Evolutionary conservation across 805 yeast genomes (phyloP).

Genomic region (Cyberlindnera maritima): DNA sequence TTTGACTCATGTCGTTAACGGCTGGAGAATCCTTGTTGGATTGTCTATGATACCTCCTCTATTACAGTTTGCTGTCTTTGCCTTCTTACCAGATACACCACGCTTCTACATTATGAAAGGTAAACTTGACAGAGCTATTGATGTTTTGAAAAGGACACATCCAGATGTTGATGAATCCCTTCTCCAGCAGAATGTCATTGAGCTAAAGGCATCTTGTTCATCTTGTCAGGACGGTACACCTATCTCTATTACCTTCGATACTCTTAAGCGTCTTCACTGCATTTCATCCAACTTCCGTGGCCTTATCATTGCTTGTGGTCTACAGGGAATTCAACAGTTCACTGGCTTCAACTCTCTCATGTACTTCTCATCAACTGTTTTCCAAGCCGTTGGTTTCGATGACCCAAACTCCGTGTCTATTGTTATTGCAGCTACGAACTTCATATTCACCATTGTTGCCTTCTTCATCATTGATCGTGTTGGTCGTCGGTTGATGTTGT

Average conservation of each 20-base stretch:
- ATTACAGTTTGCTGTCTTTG: slow-evolving; percentile 69
- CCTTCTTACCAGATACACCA: slow-evolving; percentile 94
- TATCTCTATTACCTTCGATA: slow-evolving; percentile 58
- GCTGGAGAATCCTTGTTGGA: slow-evolving; percentile 94
- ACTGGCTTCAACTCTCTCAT: slow-evolving; percentile 95
- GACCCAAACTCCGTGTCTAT: slow-evolving; percentile 92
- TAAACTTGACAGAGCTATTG: slow-evolving; percentile 58
- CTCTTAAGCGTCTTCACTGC: slow-evolving; percentile 59
- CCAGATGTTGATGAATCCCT: slow-evolving; percentile 58
- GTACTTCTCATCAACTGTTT: slow-evolving; percentile 93
- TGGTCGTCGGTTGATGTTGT: slow-evolving; percentile 81
- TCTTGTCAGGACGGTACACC: no score
- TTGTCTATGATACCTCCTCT: slow-evolving; percentile 85
- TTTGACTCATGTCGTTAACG: slow-evolving; percentile 64
- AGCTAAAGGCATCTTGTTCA: no score
- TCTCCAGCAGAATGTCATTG: slow-evolving; percentile 65
- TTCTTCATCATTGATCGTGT: slow-evolving; percentile 81
- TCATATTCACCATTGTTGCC: slow-evolving; percentile 82
- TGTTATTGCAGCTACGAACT: slow-evolving; percentile 92
- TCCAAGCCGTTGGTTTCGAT: slow-evolving; percentile 83
- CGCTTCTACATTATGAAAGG: slow-evolving; percentile 79
- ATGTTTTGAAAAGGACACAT: slow-evolving; percentile 64
- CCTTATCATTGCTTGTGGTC: slow-evolving; percentile 82
- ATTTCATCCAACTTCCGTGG: slow-evolving; percentile 86
- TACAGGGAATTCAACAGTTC: slow-evolving; percentile 95